A percentile compares a stretch with the other conserved stretches of the same genome.
phyloP scores from a whole-genome alignment of 768 basidiomycete genomes.

The Royoungia palumana region DNA sequence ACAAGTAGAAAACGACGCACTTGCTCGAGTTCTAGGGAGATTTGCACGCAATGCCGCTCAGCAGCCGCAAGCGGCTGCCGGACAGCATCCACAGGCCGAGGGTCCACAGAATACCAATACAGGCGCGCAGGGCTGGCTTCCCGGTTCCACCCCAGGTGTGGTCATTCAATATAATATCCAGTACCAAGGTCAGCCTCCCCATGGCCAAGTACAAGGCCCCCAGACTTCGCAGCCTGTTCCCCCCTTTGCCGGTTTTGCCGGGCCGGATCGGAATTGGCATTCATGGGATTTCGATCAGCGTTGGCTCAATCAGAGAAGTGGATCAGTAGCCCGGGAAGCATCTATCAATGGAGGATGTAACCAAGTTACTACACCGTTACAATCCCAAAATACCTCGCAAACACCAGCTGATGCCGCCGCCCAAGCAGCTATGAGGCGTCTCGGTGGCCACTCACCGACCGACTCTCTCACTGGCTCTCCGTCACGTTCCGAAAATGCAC shows the following conservation, averaged over 20 bases:
- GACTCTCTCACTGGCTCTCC: conserved; percentile 7
- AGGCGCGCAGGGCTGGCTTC: conserved; percentile 35
- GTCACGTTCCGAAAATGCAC: conserved; percentile 6
- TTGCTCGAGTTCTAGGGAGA: conserved; percentile 42
- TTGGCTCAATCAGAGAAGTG: conserved; percentile 21
- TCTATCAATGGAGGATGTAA: not conserved
- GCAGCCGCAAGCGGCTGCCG: conserved; percentile 33
- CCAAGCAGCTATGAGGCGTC: conserved; percentile 60
- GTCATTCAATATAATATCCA: conserved; percentile 64
- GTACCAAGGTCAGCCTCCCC: conserved; percentile 43
- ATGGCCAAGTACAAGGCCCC: conserved; percentile 29
- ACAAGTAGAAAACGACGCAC: conserved; percentile 37
- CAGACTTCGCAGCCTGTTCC: conserved; percentile 43
- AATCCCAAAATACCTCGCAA: conserved; percentile 9
- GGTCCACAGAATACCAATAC: conserved; percentile 26
- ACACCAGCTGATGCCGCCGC: conserved; percentile 57
- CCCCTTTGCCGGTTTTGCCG: conserved; percentile 58
- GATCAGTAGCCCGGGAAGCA: conserved; percentile 7
- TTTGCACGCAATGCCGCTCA: conserved; percentile 54
- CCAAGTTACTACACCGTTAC: conserved; percentile 4
- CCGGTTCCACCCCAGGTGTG: conserved; percentile 43
- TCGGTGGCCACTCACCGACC: conserved; percentile 14
- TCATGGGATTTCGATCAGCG: conserved; percentile 50
- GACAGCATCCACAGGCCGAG: conserved; percentile 29
- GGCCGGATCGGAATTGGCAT: conserved; percentile 64